These are phyloP conservation scores for Pseudocercospora cruenta DNA, from an alignment of 2,329 filamentous ascomycete species.

Conservation along the genomic window DNA sequence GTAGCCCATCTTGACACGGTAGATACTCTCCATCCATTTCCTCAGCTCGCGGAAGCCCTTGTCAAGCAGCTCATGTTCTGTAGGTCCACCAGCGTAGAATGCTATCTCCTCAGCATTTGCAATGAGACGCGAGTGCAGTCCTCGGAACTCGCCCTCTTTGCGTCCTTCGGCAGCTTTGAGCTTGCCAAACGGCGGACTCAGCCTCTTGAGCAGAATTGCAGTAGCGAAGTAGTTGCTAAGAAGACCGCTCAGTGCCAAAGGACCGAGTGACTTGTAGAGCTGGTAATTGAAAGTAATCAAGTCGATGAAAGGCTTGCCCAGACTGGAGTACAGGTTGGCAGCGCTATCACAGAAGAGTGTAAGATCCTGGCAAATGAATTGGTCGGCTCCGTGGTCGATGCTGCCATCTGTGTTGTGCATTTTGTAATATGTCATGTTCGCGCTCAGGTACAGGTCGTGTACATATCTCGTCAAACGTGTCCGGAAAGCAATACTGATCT, in stretches of 20 bases:
- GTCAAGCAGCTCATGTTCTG: constrained; percentile 90
- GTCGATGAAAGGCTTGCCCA: constrained; percentile 98
- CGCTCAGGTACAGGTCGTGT: constrained; percentile 93
- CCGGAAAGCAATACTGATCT: constrained; percentile 96
- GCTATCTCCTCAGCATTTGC: constrained; percentile 97
- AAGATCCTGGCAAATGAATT: constrained; percentile 96
- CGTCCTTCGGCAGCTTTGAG: constrained; percentile 94
- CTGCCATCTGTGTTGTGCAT: constrained; percentile 90
- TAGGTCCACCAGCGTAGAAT: constrained; percentile 94
- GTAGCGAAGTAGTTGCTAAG: constrained; percentile 93
- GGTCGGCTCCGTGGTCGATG: constrained; percentile 87
- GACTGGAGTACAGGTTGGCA: constrained; percentile 88
- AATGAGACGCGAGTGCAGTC: constrained; percentile 85
- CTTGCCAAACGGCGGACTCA: constrained; percentile 96
- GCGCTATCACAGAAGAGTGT: constrained; percentile 93
- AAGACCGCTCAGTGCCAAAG: constrained; percentile 81
- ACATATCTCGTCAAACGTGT: constrained; percentile 95
- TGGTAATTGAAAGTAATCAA: constrained; percentile 98
- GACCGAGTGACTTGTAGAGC: constrained; percentile 86
- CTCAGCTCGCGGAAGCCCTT: constrained; percentile 91
- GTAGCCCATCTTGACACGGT: constrained; percentile 95
- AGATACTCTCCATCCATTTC: constrained; percentile 97
- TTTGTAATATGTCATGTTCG: constrained; percentile 96
- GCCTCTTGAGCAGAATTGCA: constrained; percentile 80
- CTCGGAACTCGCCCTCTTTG: constrained; percentile 92